These are phyloP conservation scores for Ceratonia siliqua DNA, from an alignment of 306 rosid species.

Conservation along the genomic window DNA sequence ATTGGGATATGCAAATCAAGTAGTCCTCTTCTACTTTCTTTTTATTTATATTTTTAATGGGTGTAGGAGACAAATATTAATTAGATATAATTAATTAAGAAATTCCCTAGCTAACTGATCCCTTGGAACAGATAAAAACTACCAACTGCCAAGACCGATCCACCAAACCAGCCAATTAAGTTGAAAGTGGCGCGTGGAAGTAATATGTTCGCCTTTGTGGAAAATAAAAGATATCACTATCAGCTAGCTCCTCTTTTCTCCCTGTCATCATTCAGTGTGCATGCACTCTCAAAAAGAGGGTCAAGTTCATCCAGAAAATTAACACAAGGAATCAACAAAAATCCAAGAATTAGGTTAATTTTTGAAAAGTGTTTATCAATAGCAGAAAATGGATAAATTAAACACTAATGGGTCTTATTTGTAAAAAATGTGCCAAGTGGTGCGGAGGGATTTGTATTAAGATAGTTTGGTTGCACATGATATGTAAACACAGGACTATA, in stretches of 20 bases:
- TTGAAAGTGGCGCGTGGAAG: constrained; percentile 26
- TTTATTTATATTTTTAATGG: background rate
- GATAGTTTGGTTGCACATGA: constrained; percentile 37
- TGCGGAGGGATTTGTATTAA: constrained; percentile 13
- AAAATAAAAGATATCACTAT: too few relatives aligned
- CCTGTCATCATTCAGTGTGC: background rate
- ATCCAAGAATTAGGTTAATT: constrained; percentile 22
- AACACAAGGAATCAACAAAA: background rate
- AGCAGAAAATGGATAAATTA: background rate
- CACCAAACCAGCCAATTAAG: constrained; percentile 19
- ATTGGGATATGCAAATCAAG: constrained; percentile 36
- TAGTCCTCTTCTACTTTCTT: constrained; percentile 24
- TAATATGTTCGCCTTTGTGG: background rate
- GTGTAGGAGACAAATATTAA: background rate
- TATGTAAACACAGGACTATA: constrained; percentile 14
- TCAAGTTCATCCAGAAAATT: constrained; percentile 1
- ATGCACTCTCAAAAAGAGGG: constrained; percentile 11
- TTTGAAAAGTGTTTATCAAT: constrained; percentile 1
- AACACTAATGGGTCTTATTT: background rate
- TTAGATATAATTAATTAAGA: constrained; percentile 22
- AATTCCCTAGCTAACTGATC: constrained; percentile 29
- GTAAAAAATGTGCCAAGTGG: background rate
- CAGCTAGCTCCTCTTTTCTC: too few relatives aligned
- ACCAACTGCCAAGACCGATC: constrained; percentile 27
- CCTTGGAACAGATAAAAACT: background rate